Conservation (phyloP, 2,329 filamentous ascomycete species). For the Pseudocercospora eumusae region DNA sequence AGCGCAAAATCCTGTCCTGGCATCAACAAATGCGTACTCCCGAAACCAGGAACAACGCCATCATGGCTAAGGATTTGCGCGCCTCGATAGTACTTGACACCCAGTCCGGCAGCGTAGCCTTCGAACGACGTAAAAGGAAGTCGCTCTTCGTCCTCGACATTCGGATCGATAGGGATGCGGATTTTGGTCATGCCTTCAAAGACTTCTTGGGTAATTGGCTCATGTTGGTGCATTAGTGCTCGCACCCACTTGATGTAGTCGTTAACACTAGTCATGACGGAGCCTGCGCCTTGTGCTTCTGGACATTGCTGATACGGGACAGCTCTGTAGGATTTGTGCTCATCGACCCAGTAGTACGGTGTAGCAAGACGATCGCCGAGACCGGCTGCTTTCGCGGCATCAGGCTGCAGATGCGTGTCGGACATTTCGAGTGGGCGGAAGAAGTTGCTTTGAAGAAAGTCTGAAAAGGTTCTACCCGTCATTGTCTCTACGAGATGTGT, state of each 20-base stretch:
- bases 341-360: constrained; percentile 21
- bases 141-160: constrained; percentile 20
- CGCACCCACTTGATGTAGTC: constrained; percentile 19
- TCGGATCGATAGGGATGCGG: constrained; percentile 30
- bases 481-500: constrained; percentile 52
- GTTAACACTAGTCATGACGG: constrained; percentile 16
- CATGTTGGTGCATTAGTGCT: constrained; percentile 31
- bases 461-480: constrained; percentile 43
- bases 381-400: constrained; percentile 33
- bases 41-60: constrained; percentile 36
- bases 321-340: not conserved
- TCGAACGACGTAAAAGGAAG: constrained; percentile 30
- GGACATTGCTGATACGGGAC: not conserved
- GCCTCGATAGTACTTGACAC: constrained; percentile 37
- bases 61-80: constrained; percentile 37
- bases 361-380: constrained; percentile 45
- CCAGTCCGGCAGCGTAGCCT: constrained; percentile 35
- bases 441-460: constrained; percentile 47
- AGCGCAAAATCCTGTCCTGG: constrained; percentile 36
- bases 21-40: constrained; percentile 34
- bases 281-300: constrained; percentile 14
- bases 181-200: constrained; percentile 32
- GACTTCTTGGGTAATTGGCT: constrained; percentile 31
- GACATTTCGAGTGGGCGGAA: constrained; percentile 54
- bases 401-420: constrained; percentile 43